Conservation (phyloP, 768 basidiomycete genomes). For the Psilocybe sp. region DNA sequence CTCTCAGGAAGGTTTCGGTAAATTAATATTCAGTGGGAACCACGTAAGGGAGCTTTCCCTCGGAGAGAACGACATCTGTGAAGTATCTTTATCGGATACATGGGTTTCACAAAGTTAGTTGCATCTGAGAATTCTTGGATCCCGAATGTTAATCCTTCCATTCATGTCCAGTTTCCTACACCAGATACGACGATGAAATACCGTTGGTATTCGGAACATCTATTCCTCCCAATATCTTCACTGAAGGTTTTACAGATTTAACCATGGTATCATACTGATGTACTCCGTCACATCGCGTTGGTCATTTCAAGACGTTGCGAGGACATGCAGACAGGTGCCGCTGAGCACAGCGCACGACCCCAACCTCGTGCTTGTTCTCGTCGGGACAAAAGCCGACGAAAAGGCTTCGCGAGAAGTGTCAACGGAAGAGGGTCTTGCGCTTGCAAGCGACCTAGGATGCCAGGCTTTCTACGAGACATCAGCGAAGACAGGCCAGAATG, state of each 20-base stretch:
- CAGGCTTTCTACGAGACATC: slow-evolving; percentile 25
- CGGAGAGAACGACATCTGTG: slow-evolving; percentile 7
- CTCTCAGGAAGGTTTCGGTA: slow-evolving; percentile 13
- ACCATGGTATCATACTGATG: slow-evolving; percentile 20
- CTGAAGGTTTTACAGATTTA: slow-evolving; percentile 8
- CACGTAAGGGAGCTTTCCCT: slow-evolving; percentile 12
- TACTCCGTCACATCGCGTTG: slow-evolving; percentile 21
- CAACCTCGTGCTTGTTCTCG: slow-evolving; percentile 17
- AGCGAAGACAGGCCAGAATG: slow-evolving; percentile 23
- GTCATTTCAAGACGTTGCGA: slow-evolving; percentile 23
- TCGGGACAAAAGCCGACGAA: slow-evolving; percentile 26
- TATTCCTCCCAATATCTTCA: not conserved
- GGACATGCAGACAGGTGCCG: slow-evolving; percentile 21
- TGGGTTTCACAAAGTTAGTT: slow-evolving; percentile 21
- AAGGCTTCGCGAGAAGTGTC: slow-evolving; percentile 18
- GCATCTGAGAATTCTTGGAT: not conserved
- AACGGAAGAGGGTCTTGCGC: slow-evolving; percentile 18
- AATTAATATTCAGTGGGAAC: slow-evolving; percentile 14
- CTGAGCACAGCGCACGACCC: slow-evolving; percentile 15
- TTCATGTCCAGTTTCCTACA: slow-evolving; percentile 8
- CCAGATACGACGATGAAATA: slow-evolving; percentile 15
- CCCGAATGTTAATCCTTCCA: not conserved
- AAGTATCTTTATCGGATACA: slow-evolving; percentile 16
- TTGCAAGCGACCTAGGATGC: slow-evolving; percentile 24
- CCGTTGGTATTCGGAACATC: slow-evolving; percentile 9